These are phyloP conservation scores for Solanum lycopersicoides DNA, from an alignment of 257 asterid genomes.

Conservation along the genomic window DNA sequence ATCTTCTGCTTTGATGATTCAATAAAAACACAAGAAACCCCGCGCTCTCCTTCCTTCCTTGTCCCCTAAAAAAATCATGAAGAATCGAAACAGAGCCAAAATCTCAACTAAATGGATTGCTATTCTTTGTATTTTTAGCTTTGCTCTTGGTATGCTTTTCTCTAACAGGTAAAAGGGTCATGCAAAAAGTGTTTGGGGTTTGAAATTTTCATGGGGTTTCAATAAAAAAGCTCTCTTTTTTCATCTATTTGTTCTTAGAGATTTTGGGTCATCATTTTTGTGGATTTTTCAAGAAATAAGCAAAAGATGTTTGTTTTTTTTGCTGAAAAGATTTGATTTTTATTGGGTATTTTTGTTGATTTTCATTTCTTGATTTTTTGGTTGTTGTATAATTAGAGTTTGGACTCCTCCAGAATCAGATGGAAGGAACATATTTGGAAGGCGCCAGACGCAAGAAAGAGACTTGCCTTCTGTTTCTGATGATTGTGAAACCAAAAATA, in stretches of 20 bases:
- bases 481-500: conserved; percentile 29
- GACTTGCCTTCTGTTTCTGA: conserved; percentile 11
- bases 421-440: conserved; percentile 17
- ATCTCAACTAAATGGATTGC: conserved; percentile 36
- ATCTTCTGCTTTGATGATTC: background rate
- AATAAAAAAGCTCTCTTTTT: background rate
- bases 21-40: background rate
- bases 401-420: conserved; percentile 26
- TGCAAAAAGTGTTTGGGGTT: background rate
- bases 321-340: background rate
- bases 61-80: background rate
- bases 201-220: background rate
- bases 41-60: background rate
- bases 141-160: conserved; percentile 49
- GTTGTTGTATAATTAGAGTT: conserved; percentile 16
- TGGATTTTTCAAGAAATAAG: background rate
- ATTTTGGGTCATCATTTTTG: background rate
- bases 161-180: conserved; percentile 26
- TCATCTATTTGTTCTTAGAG: background rate
- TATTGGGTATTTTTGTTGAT: background rate
- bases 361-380: background rate
- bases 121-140: conserved; percentile 42
- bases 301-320: background rate
- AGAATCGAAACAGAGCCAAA: conserved; percentile 16
- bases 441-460: conserved; percentile 20